These are phyloP conservation scores for Thamnidium elegans DNA, from an alignment of 192 early-diverging fungal genomes.

Conservation along the genomic window DNA sequence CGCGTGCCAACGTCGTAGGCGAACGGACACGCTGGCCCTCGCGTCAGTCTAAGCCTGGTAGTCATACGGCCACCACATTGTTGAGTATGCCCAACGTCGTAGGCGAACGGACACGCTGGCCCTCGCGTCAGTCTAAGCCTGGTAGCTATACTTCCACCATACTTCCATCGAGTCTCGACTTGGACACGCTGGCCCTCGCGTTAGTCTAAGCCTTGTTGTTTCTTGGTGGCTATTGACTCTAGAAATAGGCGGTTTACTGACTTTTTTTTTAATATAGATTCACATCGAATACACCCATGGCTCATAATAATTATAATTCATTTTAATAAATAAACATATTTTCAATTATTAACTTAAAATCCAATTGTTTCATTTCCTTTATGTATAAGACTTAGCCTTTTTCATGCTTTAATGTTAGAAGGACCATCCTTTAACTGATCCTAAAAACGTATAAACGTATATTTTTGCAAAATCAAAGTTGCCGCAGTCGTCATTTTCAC, in stretches of 20 bases:
- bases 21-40: no score
- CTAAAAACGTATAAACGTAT: background rate
- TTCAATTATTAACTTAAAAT: no score
- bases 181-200: slow-evolving; percentile 2
- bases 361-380: background rate
- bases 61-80: no score
- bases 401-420: background rate
- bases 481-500: slow-evolving; percentile 1
- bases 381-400: background rate
- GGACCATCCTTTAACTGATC: background rate
- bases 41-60: no score
- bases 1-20: slow-evolving; percentile 1
- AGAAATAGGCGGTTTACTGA: slow-evolving; percentile 6
- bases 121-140: no score
- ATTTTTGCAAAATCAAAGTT: background rate
- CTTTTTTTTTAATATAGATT: background rate
- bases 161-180: slow-evolving; percentile 1
- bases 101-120: no score
- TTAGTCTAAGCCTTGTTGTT: slow-evolving; percentile 7
- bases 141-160: slow-evolving; percentile 5
- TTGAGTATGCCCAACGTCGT: no score
- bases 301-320: background rate
- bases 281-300: background rate
- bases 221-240: background rate
- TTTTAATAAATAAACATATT: background rate